phyloP scores from a whole-genome alignment of 148 eudicot genomes.

The Rhododendron williamsianum region DNA sequence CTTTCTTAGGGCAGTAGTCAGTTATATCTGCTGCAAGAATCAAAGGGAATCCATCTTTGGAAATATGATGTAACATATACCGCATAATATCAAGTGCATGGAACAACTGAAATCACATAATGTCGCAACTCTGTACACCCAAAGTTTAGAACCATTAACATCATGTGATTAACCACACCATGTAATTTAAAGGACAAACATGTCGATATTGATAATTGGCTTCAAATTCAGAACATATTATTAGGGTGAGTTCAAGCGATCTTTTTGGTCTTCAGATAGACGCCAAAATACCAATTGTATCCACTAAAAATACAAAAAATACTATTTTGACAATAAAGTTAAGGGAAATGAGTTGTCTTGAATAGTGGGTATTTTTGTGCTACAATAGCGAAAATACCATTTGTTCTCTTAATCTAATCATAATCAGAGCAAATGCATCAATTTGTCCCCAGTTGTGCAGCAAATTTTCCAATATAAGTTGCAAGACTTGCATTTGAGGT shows the following conservation, averaged over 20 bases:
- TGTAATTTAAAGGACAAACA: background rate
- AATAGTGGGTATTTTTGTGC: background rate
- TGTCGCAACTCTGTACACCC: background rate
- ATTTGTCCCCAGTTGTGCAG: background rate
- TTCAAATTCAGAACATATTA: background rate
- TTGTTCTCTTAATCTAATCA: background rate
- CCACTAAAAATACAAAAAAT: background rate
- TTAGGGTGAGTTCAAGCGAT: background rate
- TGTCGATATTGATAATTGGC: background rate
- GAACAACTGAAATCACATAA: background rate
- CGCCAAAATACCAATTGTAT: background rate
- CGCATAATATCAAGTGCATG: background rate
- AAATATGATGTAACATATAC: background rate
- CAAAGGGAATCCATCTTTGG: background rate
- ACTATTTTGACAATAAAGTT: background rate
- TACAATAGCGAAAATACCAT: no score
- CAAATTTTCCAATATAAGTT: background rate
- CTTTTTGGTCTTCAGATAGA: background rate
- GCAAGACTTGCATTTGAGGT: background rate
- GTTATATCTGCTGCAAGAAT: background rate
- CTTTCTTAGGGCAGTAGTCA: background rate
- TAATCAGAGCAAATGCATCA: background rate
- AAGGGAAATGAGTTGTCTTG: background rate
- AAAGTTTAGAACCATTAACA: background rate
- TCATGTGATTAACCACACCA: background rate